Evolutionary conservation across 306 rosid genomes (phyloP), one percentile per base, ranked within the genome.

Genomic region (Cicer arietinum): DNA sequence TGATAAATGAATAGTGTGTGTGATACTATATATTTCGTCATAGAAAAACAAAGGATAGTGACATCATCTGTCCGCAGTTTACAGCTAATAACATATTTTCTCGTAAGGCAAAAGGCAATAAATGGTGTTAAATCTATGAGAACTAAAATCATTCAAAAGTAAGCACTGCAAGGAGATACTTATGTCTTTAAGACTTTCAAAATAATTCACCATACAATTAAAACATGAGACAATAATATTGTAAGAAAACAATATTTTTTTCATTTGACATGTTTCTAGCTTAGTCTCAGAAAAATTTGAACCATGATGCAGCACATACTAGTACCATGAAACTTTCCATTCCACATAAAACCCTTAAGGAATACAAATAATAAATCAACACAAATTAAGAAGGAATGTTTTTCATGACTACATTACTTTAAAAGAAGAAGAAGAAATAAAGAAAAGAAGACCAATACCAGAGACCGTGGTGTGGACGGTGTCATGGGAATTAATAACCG

Each of bases 401-500:
- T 70, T 76, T 45, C 47, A 45, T 13, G 10, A 63, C 69, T 41
- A 16, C 7, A 73, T 45, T 46, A 12, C 53, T 58, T 48, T 30
- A 37, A 57, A 67, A 56, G 18, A 25, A 63, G n/a, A 67, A 56
- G 18, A 25, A 63, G 7, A 56, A 18, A 50, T 50, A 20, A 18
- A 18, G 14, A 58, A 71, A 41, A 11, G 45, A 7, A 7, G 13
- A 68, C 18, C 16, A 47, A 75, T 75, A 83, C 86, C 77, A 20
- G 70, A 65, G 70, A 67, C 41, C 83, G 74, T 47, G 83, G 81
- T 9, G 56, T 43, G 48, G 80, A 69, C 8, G 80, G 78, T 7
- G 45, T 79, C 61, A 83, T 60, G 18, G 86, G 86, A 44, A 83
- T 75, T 63, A 79, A 69, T 48, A 74, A 25, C 75, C 81, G 69